Base-by-base conservation (phyloP, 2,329 filamentous ascomycete genomes). In the Cryphonectria nitschkei region DNA sequence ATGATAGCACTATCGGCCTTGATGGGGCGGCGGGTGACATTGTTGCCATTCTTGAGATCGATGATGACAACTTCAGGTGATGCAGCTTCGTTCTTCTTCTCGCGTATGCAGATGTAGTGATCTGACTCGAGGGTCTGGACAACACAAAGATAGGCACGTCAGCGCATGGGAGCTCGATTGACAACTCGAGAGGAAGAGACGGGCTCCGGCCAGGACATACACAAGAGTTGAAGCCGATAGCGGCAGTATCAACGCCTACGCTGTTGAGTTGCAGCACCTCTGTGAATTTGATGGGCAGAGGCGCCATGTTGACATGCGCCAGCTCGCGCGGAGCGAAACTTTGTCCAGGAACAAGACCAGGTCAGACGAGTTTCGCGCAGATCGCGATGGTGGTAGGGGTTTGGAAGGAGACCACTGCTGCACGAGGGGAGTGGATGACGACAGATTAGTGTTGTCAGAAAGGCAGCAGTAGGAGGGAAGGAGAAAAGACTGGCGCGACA, bases 1-100 rank as follows among this genome's bases (percentile, higher is more conserved):
- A 99, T 98, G 81, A 99, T 97, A 78, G 97, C 96, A 89, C 95
- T 98, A 85, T 99, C 96, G 79, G 96, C 96, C 87, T 97, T 98
- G 86, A 99, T 99, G 65, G 95, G 94, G 80, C 95, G 90, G 78
- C 93, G 92, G 77, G 94, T 96, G 81, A 98, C 90, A 86, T 96
- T 95, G 89, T 97, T 98, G 85, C 91, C 91, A 84, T 98, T 97
- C 84, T 98, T 98, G 80, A 99, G 92, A 83, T 99, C 93, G 84
- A 99, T 86, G 81, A 99, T 99, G 83, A 99, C 92, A 75, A 99
- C 95, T 84, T 98, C 95, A 75, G 95, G 93, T 77, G 93, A 92
- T 75, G 94, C 89, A 75, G 91, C 89, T 78, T 94, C 93, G 81
- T 89, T 91, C 82, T 95, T 92, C 86, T 97, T 95, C 84, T 98